Conservation (phyloP, 2,329 filamentous ascomycete genomes). For the Fusarium verticillioides region DNA sequence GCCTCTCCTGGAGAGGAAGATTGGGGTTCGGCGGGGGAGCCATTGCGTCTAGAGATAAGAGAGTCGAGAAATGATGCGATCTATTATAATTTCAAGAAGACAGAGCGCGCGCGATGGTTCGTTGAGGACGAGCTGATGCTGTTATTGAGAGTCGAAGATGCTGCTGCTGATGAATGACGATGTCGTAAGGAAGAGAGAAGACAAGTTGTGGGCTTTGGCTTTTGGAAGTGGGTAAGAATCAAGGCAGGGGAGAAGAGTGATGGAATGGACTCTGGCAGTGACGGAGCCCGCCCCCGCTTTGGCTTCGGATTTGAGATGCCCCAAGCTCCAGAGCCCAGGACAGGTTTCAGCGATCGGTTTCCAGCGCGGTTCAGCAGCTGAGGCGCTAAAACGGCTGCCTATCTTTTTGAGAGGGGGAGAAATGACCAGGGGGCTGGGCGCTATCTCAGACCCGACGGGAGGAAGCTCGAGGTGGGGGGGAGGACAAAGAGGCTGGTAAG, state of each 20-base stretch:
- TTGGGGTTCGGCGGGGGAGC: constrained; percentile 79
- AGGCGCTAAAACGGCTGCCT: constrained; percentile 28
- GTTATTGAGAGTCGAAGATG: constrained; percentile 4
- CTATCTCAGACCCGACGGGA: constrained; percentile 13
- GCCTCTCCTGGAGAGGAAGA: constrained; percentile 77
- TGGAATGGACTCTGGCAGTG: constrained; percentile 35
- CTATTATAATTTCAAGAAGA: neutral
- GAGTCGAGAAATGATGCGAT: constrained; percentile 7
- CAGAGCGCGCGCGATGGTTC: neutral
- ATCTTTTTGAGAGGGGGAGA: constrained; percentile 8
- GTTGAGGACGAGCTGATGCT: neutral
- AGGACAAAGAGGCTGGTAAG: constrained; percentile 21
- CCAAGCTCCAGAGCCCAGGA: constrained; percentile 31
- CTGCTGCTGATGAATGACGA: constrained; percentile 32
- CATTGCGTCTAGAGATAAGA: constrained; percentile 53
- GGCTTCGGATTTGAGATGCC: constrained; percentile 11
- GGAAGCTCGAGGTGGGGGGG: constrained; percentile 19
- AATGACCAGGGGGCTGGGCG: constrained; percentile 7
- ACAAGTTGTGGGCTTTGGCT: constrained; percentile 27
- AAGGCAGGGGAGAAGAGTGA: constrained; percentile 31
- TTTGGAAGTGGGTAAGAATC: constrained; percentile 27
- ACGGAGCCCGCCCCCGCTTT: constrained; percentile 36
- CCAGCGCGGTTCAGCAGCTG: constrained; percentile 14
- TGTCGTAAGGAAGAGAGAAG: constrained; percentile 24
- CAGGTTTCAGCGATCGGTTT: constrained; percentile 26